Conservation (phyloP, 352 stramenopile species). For the Phytophthora pistaciae region DNA sequence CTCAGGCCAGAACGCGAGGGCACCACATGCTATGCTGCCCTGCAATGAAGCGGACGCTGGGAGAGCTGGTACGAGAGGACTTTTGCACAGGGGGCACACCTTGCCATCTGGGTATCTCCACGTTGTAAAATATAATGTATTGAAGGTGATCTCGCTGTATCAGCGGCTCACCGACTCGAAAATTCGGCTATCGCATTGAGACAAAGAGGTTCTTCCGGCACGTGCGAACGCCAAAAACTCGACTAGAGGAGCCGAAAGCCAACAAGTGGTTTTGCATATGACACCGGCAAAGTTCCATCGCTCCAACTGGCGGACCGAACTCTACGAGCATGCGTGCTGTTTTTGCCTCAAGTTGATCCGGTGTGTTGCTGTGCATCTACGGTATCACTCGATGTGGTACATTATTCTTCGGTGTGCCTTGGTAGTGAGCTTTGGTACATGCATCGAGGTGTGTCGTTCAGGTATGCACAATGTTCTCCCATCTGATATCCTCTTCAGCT, state of each 20-base stretch:
- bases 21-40: background rate
- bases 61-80: conserved; percentile 6
- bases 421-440: no score
- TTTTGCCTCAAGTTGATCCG: no score
- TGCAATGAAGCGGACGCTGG: background rate
- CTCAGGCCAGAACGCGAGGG: background rate
- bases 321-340: background rate
- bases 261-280: conserved; percentile 29
- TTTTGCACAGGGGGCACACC: background rate
- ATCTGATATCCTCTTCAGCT: no score
- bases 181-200: conserved; percentile 8
- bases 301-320: conserved; percentile 14
- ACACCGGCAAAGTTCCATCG: conserved; percentile 18
- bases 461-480: no score
- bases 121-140: conserved; percentile 13
- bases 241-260: conserved; percentile 5
- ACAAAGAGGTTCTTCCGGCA: conserved; percentile 12
- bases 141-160: background rate
- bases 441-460: no score
- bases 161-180: background rate
- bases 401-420: no score
- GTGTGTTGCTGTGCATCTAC: no score
- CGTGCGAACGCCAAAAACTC: conserved; percentile 9
- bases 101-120: background rate
- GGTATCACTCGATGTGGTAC: no score